Base-by-base conservation (phyloP, 768 basidiomycete species). In the Phylloporus rhodoxanthus region DNA sequence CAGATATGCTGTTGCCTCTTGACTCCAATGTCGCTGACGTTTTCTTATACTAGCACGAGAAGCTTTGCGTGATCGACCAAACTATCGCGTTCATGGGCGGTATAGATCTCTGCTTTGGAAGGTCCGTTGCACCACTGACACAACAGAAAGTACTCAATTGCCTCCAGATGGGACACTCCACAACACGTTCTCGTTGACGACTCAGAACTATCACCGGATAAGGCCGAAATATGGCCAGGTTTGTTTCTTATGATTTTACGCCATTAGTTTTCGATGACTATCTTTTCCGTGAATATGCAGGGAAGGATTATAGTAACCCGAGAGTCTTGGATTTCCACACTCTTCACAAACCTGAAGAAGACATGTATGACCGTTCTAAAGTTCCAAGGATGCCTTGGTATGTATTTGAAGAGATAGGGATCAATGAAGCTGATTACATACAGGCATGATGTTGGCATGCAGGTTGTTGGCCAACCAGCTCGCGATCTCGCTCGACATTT, bases 71-170 rank as follows among this genome's bases (percentile, higher is more conserved):
- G 13, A 89, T 99, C 53, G 96, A 99, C 64, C 89, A 96, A 64
- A 82, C 91, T 1, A 96, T 98, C 55, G 94, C 90, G 0, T 99
- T 98, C 70, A 96, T 92, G 91, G 96, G 96, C 15, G 96, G 96
- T 3, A 69, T 99, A 37, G 96, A 99, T 68, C 76, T 95, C 29
- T 95, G 90, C 65, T 96, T 93, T 57, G 91, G 92, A 61, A 77
- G 91, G 80, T 85, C 53, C 40, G 64, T 55, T 25, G 13, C 36
- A 26, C 37, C 11, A 5, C 21, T 37, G 10, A 4, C 42, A 7
- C 19, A n/a, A 37, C 20, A 23, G 2, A 43, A 39, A 0, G 28
- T 40, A 37, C 28, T 43, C 17, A 53, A 58, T 36, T 53, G 32
- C 29, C 21, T 45, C 34, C 50, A 88, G 86, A 62, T 98, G 95